Conservation (phyloP, 495 filamentous ascomycete genomes). For the Sabuloglossum arenarium region DNA sequence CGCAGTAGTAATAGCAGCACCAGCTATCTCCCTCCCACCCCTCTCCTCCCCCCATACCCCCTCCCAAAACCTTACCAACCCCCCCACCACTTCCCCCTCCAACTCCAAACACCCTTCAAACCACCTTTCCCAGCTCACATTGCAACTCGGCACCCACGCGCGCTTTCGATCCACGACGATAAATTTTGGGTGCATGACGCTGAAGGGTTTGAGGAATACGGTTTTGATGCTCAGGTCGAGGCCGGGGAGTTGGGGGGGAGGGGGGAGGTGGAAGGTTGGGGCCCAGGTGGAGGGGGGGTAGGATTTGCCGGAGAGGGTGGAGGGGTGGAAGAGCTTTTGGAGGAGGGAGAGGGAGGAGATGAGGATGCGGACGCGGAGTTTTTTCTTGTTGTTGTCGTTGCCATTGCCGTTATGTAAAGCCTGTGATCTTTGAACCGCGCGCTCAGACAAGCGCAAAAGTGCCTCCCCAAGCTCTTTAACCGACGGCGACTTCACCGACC, state of each 20-base stretch:
- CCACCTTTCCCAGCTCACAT: conserved; percentile 61
- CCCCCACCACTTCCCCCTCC: conserved; percentile 28
- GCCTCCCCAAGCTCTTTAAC: conserved; percentile 25
- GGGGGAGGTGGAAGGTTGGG: conserved; percentile 35
- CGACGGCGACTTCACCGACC: conserved; percentile 38
- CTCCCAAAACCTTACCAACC: conserved; percentile 37
- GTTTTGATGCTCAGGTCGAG: conserved; percentile 46
- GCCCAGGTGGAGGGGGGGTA: conserved; percentile 35
- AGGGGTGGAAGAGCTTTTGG: conserved; percentile 44
- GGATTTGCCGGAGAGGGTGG: conserved; percentile 26
- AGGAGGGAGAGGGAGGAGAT: conserved; percentile 44
- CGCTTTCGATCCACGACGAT: conserved; percentile 41
- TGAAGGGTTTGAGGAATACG: conserved; percentile 51
- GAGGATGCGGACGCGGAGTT: conserved; percentile 35
- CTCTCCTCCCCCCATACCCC: conserved; percentile 34
- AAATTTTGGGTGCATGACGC: conserved; percentile 61
- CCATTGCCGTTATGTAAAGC: too few species aligned
- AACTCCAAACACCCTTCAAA: conserved; percentile 46
- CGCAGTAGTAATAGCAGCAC: conserved; percentile 9
- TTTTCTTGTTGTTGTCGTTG: too few species aligned
- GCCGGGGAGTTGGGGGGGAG: conserved; percentile 25
- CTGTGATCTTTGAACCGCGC: too few species aligned
- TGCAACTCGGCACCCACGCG: conserved; percentile 45
- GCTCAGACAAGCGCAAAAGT: conserved; percentile 28
- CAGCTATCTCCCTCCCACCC: too few species aligned